Evolutionary conservation across 1,284 basidiomycete genomes (phyloP).

Genomic region (Singerocomus inundabilis): DNA sequence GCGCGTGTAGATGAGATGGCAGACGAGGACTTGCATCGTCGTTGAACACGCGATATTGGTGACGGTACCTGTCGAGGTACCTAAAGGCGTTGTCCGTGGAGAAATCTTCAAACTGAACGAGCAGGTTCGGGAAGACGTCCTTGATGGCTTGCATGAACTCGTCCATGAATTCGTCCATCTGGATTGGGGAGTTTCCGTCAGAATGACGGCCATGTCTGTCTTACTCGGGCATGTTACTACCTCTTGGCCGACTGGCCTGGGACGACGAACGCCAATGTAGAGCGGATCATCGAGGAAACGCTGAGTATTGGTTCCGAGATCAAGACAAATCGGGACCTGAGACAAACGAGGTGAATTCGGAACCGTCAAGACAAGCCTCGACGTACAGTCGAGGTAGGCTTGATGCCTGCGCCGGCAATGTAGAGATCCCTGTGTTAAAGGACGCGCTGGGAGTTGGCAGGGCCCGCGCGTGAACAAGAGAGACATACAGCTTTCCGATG

Average conservation of each 20-base stretch:
- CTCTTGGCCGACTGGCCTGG: constrained; percentile 52
- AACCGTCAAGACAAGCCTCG: neutral
- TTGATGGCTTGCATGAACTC: constrained; percentile 77
- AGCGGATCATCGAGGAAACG: constrained; percentile 74
- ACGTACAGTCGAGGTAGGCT: constrained; percentile 49
- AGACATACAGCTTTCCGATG: constrained; percentile 71
- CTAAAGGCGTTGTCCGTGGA: constrained; percentile 76
- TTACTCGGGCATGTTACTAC: constrained; percentile 25
- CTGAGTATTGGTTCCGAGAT: constrained; percentile 79
- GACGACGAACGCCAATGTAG: constrained; percentile 72
- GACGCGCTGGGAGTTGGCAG: too few species aligned
- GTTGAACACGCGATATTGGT: constrained; percentile 71
- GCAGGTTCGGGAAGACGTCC: constrained; percentile 66
- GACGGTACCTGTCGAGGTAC: constrained; percentile 64
- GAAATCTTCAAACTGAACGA: constrained; percentile 83
- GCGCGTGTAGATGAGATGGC: constrained; percentile 5
- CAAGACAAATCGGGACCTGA: constrained; percentile 66
- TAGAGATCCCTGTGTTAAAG: constrained; percentile 53
- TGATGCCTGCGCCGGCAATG: constrained; percentile 68
- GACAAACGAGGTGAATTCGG: neutral
- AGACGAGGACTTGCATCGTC: constrained; percentile 67
- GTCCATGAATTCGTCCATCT: constrained; percentile 78
- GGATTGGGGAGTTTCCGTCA: neutral
- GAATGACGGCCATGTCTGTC: neutral
- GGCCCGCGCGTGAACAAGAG: neutral